These are phyloP conservation scores for Tricladium varicosporioides DNA, from an alignment of 2,329 filamentous ascomycete species.

Conservation along the genomic window DNA sequence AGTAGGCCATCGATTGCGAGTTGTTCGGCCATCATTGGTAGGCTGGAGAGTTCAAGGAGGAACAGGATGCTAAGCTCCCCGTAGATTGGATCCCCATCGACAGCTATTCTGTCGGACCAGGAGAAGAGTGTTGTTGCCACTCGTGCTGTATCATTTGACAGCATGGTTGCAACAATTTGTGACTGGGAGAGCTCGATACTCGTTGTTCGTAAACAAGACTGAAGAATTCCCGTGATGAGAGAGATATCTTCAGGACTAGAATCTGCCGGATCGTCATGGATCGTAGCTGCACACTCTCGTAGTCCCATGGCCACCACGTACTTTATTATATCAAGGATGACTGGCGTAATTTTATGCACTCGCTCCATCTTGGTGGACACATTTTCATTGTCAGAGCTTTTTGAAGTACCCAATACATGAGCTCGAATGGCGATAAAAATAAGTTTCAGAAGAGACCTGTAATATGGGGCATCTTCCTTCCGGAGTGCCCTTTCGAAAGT, in stretches of 20 bases:
- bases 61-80: conserved; percentile 90
- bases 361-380: conserved; percentile 22
- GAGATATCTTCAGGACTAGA: conserved; percentile 78
- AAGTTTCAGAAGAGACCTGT: conserved; percentile 78
- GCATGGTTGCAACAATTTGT: conserved; percentile 69
- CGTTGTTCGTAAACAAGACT: conserved; percentile 77
- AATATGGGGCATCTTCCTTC: conserved; percentile 64
- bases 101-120: conserved; percentile 82
- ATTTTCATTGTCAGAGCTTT: conserved; percentile 18
- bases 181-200: conserved; percentile 69
- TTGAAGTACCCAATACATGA: conserved; percentile 41
- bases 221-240: conserved; percentile 82
- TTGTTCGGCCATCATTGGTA: conserved; percentile 81
- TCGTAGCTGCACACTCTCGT: conserved; percentile 72
- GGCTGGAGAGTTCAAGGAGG: conserved; percentile 79
- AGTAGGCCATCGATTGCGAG: conserved; percentile 85
- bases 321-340: conserved; percentile 71
- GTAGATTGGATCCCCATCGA: conserved; percentile 82
- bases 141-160: conserved; percentile 70
- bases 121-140: conserved; percentile 86
- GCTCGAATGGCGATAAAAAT: conserved; percentile 79
- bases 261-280: conserved; percentile 70
- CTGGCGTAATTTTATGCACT: conserved; percentile 36
- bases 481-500: conserved; percentile 60
- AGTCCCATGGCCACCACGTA: conserved; percentile 80